These are phyloP conservation scores for Botrytis galanthina DNA, from an alignment of 2,329 filamentous ascomycete species.

Conservation along the genomic window DNA sequence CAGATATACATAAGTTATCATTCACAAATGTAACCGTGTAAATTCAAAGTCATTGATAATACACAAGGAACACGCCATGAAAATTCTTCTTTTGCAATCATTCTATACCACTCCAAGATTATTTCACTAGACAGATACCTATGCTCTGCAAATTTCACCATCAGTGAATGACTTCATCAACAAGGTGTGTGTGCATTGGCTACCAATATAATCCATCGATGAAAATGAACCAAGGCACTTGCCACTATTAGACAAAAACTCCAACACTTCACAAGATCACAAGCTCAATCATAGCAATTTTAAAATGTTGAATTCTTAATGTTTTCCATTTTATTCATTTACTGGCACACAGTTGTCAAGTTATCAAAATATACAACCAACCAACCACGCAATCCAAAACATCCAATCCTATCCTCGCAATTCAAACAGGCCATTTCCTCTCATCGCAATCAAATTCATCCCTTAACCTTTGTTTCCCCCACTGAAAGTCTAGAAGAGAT, in stretches of 20 bases:
- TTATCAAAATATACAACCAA: constrained; percentile 13
- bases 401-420: constrained; percentile 4
- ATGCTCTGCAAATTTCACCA: background rate
- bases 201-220: background rate
- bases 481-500: constrained; percentile 6
- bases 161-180: background rate
- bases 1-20: background rate
- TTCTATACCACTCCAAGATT: background rate
- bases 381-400: constrained; percentile 7
- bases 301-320: background rate
- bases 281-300: background rate
- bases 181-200: background rate
- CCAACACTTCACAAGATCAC: background rate
- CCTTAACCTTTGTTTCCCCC: background rate
- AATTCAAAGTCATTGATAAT: background rate
- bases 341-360: background rate
- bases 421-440: background rate
- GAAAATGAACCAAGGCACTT: background rate
- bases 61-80: background rate
- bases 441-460: background rate
- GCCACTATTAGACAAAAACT: background rate
- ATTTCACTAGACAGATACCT: background rate
- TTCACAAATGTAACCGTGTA: background rate
- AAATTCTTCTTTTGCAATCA: background rate
- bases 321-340: background rate